Conservation (phyloP, 768 basidiomycete genomes). For the Russula virescens region DNA sequence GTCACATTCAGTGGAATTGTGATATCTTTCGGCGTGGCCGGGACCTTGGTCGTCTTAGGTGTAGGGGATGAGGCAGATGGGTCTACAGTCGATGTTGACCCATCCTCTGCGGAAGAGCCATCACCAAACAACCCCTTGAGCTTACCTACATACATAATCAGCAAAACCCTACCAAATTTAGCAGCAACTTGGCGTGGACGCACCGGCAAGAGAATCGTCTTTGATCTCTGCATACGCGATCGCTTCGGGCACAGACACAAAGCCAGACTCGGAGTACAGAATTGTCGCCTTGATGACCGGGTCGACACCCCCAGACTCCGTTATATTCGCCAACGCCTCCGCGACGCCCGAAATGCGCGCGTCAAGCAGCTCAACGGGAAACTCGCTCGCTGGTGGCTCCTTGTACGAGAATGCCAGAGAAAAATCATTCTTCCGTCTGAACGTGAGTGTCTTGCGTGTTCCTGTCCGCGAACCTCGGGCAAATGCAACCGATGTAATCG, state of each 20-base stretch:
- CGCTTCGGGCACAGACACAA: constrained; percentile 75
- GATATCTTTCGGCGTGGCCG: constrained; percentile 41
- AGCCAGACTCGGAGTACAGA: constrained; percentile 78
- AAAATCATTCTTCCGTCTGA: constrained; percentile 84
- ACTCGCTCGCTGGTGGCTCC: constrained; percentile 52
- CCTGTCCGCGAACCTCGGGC: constrained; percentile 70
- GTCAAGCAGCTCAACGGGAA: constrained; percentile 69
- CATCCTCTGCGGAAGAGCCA: constrained; percentile 33
- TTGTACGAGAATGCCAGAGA: constrained; percentile 74
- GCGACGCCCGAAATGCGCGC: constrained; percentile 66
- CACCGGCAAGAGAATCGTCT: constrained; percentile 71
- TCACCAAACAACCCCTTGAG: constrained; percentile 84
- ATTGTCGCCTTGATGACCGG: constrained; percentile 85
- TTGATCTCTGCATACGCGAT: constrained; percentile 76
- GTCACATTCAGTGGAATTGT: constrained; percentile 66
- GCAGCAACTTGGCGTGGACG: constrained; percentile 21
- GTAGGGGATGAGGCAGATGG: constrained; percentile 31
- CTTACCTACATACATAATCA: constrained; percentile 47
- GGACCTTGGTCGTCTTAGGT: constrained; percentile 26
- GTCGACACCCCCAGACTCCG: constrained; percentile 71
- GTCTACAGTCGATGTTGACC: constrained; percentile 34
- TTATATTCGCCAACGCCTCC: constrained; percentile 77
- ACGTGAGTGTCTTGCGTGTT: constrained; percentile 78
- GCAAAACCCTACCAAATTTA: neutral
- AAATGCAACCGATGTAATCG: constrained; percentile 74